phyloP scores from a whole-genome alignment of 176 grass and related monocot species.

The Phoenix roebelenii region DNA sequence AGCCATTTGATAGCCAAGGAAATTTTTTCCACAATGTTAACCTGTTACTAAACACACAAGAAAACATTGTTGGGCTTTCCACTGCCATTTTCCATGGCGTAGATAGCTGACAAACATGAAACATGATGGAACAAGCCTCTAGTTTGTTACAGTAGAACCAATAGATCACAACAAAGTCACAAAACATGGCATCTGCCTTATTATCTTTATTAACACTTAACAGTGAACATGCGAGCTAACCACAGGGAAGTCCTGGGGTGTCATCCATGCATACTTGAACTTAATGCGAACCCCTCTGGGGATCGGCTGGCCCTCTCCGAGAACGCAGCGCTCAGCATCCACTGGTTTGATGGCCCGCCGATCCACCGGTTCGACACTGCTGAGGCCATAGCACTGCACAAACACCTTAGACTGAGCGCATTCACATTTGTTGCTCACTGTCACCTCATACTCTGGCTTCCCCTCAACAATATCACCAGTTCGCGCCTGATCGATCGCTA shows the following conservation, averaged over 20 bases:
- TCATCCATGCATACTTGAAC: conserved; percentile 13
- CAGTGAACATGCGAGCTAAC: conserved; percentile 5
- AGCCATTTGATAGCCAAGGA: too few species aligned
- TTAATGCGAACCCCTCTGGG: not conserved
- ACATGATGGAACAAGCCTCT: too few species aligned
- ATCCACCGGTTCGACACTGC: conserved; percentile 31
- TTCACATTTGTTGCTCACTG: conserved; percentile 23
- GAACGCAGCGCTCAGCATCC: conserved; percentile 8
- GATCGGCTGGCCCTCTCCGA: not conserved
- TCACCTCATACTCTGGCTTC: conserved; percentile 37
- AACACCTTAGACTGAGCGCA: conserved; percentile 24
- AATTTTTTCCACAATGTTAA: too few species aligned
- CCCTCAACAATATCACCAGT: conserved; percentile 15
- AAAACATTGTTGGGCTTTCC: too few species aligned
- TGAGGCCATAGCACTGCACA: conserved; percentile 34
- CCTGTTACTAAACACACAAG: too few species aligned
- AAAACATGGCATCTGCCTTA: too few species aligned
- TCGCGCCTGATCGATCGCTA: conserved; percentile 17
- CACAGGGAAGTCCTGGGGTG: not conserved
- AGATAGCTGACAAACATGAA: too few species aligned
- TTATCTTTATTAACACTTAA: too few species aligned
- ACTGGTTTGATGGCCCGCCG: not conserved
- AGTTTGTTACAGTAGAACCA: too few species aligned
- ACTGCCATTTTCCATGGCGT: too few species aligned
- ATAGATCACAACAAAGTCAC: too few species aligned